A percentile compares a stretch with the other conserved stretches of the same genome.
phyloP scores from a whole-genome alignment of 495 filamentous ascomycete genomes.

The Aspergillus affinis region DNA sequence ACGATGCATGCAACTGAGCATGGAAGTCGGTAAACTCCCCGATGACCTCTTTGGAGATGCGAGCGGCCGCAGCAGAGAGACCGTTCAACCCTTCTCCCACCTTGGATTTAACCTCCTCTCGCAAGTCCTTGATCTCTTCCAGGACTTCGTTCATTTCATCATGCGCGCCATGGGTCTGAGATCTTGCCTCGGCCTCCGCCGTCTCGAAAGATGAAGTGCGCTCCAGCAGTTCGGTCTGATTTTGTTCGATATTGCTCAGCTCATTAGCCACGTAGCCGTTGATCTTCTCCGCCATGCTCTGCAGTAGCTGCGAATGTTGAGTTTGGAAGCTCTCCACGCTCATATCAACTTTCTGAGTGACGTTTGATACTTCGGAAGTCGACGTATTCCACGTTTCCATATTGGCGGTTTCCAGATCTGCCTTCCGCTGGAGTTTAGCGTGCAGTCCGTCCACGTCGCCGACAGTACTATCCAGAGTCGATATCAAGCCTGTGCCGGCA shows the following conservation, averaged over 20 bases:
- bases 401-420: slow-evolving; percentile 77
- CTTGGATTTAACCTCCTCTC: slow-evolving; percentile 80
- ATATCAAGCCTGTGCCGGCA: slow-evolving; percentile 72
- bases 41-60: slow-evolving; percentile 88
- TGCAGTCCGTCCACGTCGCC: slow-evolving; percentile 77
- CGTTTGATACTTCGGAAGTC: slow-evolving; percentile 67
- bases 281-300: slow-evolving; percentile 65
- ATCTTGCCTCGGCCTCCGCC: slow-evolving; percentile 64
- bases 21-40: slow-evolving; percentile 82
- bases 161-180: slow-evolving; percentile 67
- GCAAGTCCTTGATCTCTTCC: slow-evolving; percentile 84
- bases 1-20: slow-evolving; percentile 77
- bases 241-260: slow-evolving; percentile 61
- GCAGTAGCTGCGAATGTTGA: slow-evolving; percentile 69
- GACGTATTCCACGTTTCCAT: slow-evolving; percentile 75
- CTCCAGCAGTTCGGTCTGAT: slow-evolving; percentile 65
- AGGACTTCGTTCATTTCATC: slow-evolving; percentile 88
- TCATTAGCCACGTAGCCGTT: slow-evolving; percentile 70
- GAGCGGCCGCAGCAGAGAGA: slow-evolving; percentile 79
- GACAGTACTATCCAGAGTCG: slow-evolving; percentile 71
- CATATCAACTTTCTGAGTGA: slow-evolving; percentile 73
- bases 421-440: slow-evolving; percentile 78
- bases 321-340: slow-evolving; percentile 66
- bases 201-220: slow-evolving; percentile 64
- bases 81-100: slow-evolving; percentile 85